Evolutionary conservation across 495 filamentous ascomycete genomes (phyloP).

Genomic region (Acidomyces sp.): DNA sequence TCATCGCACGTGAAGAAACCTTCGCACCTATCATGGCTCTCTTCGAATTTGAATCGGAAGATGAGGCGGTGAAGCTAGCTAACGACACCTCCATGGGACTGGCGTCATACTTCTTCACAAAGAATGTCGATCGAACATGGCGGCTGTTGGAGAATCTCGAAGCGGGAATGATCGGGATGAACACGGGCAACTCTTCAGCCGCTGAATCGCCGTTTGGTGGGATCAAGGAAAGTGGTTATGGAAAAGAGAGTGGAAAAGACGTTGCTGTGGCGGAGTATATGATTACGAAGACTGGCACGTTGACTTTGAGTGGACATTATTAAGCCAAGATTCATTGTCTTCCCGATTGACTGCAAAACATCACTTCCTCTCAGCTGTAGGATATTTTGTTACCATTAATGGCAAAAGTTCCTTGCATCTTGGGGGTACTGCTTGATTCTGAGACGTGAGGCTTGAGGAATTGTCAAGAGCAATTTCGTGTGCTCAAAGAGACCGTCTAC

Average conservation of each 20-base stretch:
- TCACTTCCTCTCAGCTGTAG: no score
- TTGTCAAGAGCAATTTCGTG: no score
- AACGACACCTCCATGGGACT: constrained; percentile 42
- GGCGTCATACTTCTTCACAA: constrained; percentile 54
- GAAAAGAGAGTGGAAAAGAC: constrained; percentile 63
- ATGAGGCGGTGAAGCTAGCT: constrained; percentile 45
- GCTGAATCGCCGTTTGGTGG: constrained; percentile 63
- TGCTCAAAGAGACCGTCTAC: no score
- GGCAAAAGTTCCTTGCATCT: no score
- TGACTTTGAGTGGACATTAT: constrained; percentile 20
- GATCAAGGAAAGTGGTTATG: constrained; percentile 64
- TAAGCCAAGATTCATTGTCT: no score
- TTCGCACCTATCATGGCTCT: constrained; percentile 58
- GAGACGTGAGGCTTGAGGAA: no score
- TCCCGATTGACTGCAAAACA: no score
- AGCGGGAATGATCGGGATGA: constrained; percentile 54
- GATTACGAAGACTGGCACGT: constrained; percentile 50
- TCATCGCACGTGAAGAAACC: constrained; percentile 53
- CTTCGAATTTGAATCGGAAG: constrained; percentile 57
- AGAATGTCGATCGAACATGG: constrained; percentile 60
- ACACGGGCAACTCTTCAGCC: constrained; percentile 45
- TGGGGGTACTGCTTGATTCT: no score
- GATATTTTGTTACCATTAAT: no score
- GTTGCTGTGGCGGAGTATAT: constrained; percentile 58
- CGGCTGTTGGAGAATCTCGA: constrained; percentile 60